These are phyloP conservation scores for Yarrowia keelungensis DNA, from an alignment of 805 yeast species.

Conservation along the genomic window DNA sequence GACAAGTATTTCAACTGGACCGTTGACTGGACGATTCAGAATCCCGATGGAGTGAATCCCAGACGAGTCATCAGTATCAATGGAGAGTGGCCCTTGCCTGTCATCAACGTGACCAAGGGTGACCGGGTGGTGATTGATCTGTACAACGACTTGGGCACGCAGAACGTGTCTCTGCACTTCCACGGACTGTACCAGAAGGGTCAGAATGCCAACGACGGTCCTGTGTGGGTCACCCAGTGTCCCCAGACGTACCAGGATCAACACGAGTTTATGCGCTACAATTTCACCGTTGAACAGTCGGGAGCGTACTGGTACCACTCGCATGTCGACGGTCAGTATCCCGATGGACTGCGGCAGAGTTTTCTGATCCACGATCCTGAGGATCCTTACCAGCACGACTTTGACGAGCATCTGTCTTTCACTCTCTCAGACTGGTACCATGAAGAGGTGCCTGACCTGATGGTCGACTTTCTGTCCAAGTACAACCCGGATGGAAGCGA, in stretches of 20 bases:
- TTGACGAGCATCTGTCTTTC: constrained; percentile 78
- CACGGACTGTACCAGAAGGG: constrained; percentile 89
- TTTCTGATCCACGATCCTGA: constrained; percentile 72
- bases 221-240: constrained; percentile 84
- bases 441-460: constrained; percentile 54
- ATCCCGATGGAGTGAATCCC: constrained; percentile 61
- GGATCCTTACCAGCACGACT: constrained; percentile 61
- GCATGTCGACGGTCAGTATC: constrained; percentile 84
- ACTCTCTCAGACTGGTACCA: constrained; percentile 89
- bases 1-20: constrained; percentile 50
- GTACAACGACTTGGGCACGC: constrained; percentile 71
- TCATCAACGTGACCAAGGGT: constrained; percentile 72
- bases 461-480: constrained; percentile 52
- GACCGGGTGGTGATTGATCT: constrained; percentile 75
- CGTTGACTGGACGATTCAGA: constrained; percentile 48
- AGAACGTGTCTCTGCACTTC: constrained; percentile 81
- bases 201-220: constrained; percentile 84
- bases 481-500: constrained; percentile 69
- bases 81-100: constrained; percentile 84
- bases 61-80: constrained; percentile 65
- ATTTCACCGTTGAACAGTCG: constrained; percentile 81
- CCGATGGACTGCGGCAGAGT: constrained; percentile 71
- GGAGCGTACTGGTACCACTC: constrained; percentile 99
- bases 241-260: constrained; percentile 66
- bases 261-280: constrained; percentile 73